Base-by-base conservation (phyloP, 2,329 filamentous ascomycete genomes). In the Aureobasidium subglaciale region DNA sequence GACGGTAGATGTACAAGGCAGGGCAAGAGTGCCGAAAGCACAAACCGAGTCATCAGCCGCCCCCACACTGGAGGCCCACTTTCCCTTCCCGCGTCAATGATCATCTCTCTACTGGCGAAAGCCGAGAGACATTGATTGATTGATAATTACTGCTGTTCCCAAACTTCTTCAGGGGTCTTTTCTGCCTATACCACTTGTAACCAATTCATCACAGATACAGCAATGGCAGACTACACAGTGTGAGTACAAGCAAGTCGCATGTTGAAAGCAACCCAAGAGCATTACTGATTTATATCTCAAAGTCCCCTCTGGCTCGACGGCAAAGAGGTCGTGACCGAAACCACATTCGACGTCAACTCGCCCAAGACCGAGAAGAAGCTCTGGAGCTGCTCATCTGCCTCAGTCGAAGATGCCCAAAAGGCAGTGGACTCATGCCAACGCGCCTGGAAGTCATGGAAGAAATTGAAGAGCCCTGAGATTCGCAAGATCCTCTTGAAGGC, bases 401-500 rank as follows among this genome's bases (percentile, higher is more conserved):
- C 83, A 2, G 72, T 78, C 34, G 68, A 74, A 8, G 75, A 84
- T 62, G 79, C 80, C 43, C 70, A 73, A 2, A 75, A 81, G 60
- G 84, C 84, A 25, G 70, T 79, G 16, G 70, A 73, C 9, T 79
- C 84, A 9, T 87, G 88, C 0, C 74, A 83, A n/a, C 74, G 75
- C 13, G 88, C 89, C 1, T 85, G 88, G 69, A 79, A 78, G 40
- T 71, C 78, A 57, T 95, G 89, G 89, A 77, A 79, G 40, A 80
- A 79, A 60, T 80, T 80, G 2, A 82, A 81, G 42, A 80, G 84
- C 1, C 65, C 73, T 22, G 66, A 76, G 22, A 85, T 87, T 35
- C 83, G 87, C 32, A 80, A 86, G 60, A 82, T 95, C 60, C 77
- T 95, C 57, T 73, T 86, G 57, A 83, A 82, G 66, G 84, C 86